Evolutionary conservation across 495 filamentous ascomycete genomes (phyloP).

Genomic region (Terfezia claveryi): DNA sequence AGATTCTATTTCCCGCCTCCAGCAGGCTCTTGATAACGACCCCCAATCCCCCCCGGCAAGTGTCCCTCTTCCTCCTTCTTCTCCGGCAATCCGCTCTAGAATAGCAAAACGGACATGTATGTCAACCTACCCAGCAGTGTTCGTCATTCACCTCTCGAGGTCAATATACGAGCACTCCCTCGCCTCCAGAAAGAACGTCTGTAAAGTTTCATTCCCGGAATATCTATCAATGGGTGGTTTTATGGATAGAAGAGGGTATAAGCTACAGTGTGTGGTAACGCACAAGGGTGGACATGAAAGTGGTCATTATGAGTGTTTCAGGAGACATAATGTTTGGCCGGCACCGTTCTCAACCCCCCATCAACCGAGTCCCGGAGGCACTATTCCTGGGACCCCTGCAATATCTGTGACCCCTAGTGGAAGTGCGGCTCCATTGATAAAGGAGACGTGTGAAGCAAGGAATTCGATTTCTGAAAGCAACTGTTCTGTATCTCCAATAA

Average conservation of each 20-base stretch:
- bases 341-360: conserved; percentile 57
- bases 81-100: conserved; percentile 51
- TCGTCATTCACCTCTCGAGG: conserved; percentile 78
- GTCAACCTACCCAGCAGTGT: conserved; percentile 61
- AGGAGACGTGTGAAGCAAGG: not conserved
- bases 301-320: conserved; percentile 92
- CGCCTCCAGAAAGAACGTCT: conserved; percentile 72
- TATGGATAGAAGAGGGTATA: conserved; percentile 55
- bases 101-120: conserved; percentile 77
- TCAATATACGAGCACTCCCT: conserved; percentile 61
- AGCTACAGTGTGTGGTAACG: conserved; percentile 66
- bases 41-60: conserved; percentile 55
- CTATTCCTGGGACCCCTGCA: conserved; percentile 15
- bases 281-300: conserved; percentile 93
- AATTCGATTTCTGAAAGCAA: not conserved
- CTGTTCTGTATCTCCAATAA: not conserved
- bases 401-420: conserved; percentile 14
- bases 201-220: conserved; percentile 84
- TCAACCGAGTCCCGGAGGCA: conserved; percentile 33
- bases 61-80: conserved; percentile 50
- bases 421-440: conserved; percentile 1
- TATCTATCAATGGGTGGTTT: conserved; percentile 58
- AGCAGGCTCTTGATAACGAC: conserved; percentile 43
- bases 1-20: conserved; percentile 32
- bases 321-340: conserved; percentile 51